phyloP scores from a whole-genome alignment of 2,329 filamentous ascomycete genomes.

The Aspergillus sojae region DNA sequence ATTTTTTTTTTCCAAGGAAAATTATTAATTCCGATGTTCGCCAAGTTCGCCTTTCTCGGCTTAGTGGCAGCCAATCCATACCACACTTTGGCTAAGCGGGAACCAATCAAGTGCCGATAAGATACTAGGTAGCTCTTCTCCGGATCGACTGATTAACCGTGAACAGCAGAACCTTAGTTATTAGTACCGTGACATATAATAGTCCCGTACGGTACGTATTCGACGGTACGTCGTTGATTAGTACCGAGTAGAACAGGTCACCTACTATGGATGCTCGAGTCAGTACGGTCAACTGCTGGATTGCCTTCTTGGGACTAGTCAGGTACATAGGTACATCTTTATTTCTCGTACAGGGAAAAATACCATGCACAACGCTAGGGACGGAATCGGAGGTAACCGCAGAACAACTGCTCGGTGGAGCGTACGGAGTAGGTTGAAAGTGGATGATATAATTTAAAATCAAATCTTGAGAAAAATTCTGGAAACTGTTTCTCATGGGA shows the following conservation, averaged over 20 bases:
- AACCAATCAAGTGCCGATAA: not conserved
- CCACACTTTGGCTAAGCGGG: not conserved
- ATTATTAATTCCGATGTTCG: not conserved
- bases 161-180: not conserved
- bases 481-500: not conserved
- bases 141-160: not conserved
- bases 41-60: not conserved
- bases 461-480: not conserved
- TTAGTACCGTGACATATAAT: too few species aligned
- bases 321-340: conserved; percentile 1
- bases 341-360: not conserved
- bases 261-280: not conserved
- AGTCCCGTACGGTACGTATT: too few species aligned
- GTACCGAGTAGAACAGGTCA: too few species aligned
- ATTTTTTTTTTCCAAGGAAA: not conserved
- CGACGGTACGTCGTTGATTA: too few species aligned
- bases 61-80: not conserved
- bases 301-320: not conserved
- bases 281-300: not conserved
- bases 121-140: not conserved
- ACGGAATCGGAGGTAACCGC: not conserved
- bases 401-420: not conserved
- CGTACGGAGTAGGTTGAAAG: not conserved
- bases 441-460: not conserved
- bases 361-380: not conserved